Evolutionary conservation across 2,329 filamentous ascomycete species (phyloP), one percentile per base, ranked within the genome.

Genomic region (Hirsutella minnesotensis): DNA sequence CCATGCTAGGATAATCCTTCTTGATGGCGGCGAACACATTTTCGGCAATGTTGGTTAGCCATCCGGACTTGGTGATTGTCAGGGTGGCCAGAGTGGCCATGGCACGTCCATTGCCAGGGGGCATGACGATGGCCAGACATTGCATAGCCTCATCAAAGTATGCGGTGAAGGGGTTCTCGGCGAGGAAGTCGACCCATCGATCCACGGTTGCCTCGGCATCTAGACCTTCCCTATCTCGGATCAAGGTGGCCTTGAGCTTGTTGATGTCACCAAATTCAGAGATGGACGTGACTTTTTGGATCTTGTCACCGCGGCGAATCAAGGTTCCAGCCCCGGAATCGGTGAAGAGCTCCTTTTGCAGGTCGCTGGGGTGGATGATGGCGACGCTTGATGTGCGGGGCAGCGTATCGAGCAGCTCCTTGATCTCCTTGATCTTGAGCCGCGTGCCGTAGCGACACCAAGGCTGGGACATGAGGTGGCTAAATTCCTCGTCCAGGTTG

Each of bases 401-500:
- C 16, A 98, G 77, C 40, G 85, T 82, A 53, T 87, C 86, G 41
- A 98, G 70, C 22, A 98, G 75, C 46, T 94, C 88, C 72, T 95
- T 94, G 67, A 94, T 94, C 68, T 98, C 88, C 67, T 85, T 86
- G 64, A 98, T 96, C 80, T 98, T 98, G 50, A 96, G 74, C 49
- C 89, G 79, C 31, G 90, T 96, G 49, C 92, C 92, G 60, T 92
- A 94, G 58, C 86, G 81, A 63, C 94, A 92, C 92, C 90, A 98
- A 53, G 85, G 79, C 66, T 95, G 87, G 44, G 79, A 75, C 87
- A 96, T 95, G 56, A 95, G 75, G 57, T 86, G 75, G 46, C 94
- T 87, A 56, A 86, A 96, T 67, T 98, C 92, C 65, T 94, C 89
- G 59, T 98, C 92, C 45, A 98, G 73, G 67, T 96, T 96, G 67